phyloP scores from a whole-genome alignment of 225 moss, liverwort and hornwort species.

The Rhytidiadelphus loreus region DNA sequence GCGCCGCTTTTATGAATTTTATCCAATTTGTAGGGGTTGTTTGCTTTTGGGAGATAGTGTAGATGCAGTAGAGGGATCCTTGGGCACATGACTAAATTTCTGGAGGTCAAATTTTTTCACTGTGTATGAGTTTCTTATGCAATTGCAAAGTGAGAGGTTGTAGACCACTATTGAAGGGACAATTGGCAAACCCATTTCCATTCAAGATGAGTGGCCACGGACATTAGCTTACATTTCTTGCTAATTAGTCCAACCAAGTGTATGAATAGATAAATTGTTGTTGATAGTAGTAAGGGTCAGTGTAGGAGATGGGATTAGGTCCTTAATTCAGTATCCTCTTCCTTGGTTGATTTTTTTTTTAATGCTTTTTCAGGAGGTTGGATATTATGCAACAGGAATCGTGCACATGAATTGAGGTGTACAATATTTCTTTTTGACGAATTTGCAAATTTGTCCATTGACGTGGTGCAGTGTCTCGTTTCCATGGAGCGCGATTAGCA shows the following conservation, averaged over 20 bases:
- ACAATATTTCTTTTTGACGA: background rate
- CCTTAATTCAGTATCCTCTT: background rate
- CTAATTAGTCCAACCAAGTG: background rate
- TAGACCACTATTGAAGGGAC: background rate
- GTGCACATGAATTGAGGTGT: background rate
- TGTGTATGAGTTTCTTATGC: background rate
- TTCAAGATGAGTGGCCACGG: background rate
- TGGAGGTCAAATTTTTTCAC: background rate
- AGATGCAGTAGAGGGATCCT: background rate
- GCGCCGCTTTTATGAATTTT: background rate
- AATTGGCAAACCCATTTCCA: background rate
- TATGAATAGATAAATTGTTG: background rate
- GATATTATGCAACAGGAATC: background rate
- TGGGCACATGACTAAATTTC: background rate
- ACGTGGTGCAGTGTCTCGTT: conserved; percentile 29
- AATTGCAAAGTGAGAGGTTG: background rate
- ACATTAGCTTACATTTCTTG: background rate
- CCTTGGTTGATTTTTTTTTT: background rate
- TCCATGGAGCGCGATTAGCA: conserved; percentile 18
- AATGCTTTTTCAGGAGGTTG: background rate
- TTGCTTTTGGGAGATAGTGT: background rate
- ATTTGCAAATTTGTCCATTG: background rate
- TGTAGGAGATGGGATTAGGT: background rate
- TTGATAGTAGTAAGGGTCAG: background rate
- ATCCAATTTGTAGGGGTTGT: background rate